Conservation (phyloP, 2,329 filamentous ascomycete genomes). For the Coleophoma crateriformis region DNA sequence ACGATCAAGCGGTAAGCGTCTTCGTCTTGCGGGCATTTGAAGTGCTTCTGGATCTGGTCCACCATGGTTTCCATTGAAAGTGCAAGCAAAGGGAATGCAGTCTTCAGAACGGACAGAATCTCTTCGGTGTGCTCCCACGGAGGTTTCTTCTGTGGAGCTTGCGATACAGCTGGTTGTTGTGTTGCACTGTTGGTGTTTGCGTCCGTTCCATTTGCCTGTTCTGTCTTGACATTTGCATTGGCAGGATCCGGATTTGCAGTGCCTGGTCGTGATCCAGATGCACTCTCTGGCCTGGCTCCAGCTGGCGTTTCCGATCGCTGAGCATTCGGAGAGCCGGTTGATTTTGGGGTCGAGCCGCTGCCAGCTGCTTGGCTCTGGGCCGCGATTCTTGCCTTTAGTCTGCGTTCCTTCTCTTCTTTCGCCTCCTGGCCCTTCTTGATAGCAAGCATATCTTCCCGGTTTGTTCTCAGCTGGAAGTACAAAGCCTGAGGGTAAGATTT, state of each 20-base stretch:
- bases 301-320: constrained; percentile 20
- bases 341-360: constrained; percentile 17
- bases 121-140: constrained; percentile 97
- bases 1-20: constrained; percentile 97
- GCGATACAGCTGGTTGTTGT: constrained; percentile 27
- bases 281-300: constrained; percentile 14
- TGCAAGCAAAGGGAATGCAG: constrained; percentile 90
- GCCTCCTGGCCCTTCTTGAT: constrained; percentile 86
- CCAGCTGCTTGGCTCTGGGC: constrained; percentile 10
- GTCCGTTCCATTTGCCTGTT: constrained; percentile 16
- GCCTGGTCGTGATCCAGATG: constrained; percentile 29
- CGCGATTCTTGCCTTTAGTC: constrained; percentile 33
- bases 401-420: constrained; percentile 50
- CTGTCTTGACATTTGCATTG: constrained; percentile 17
- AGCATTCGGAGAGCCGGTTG: constrained; percentile 23
- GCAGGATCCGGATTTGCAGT: constrained; percentile 36
- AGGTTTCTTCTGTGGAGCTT: constrained; percentile 51
- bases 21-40: constrained; percentile 97
- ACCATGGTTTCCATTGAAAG: constrained; percentile 99
- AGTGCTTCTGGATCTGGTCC: constrained; percentile 97
- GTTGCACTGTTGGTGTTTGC: constrained; percentile 27
- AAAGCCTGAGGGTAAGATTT: constrained; percentile 93
- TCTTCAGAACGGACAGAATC: constrained; percentile 92
- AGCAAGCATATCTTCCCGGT: constrained; percentile 84
- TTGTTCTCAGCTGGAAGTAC: constrained; percentile 93